A percentile compares a stretch with the other conserved stretches of the same genome.
Evolutionary conservation across 305 asterid species (phyloP).

Genomic region (Solanum hybrid): DNA sequence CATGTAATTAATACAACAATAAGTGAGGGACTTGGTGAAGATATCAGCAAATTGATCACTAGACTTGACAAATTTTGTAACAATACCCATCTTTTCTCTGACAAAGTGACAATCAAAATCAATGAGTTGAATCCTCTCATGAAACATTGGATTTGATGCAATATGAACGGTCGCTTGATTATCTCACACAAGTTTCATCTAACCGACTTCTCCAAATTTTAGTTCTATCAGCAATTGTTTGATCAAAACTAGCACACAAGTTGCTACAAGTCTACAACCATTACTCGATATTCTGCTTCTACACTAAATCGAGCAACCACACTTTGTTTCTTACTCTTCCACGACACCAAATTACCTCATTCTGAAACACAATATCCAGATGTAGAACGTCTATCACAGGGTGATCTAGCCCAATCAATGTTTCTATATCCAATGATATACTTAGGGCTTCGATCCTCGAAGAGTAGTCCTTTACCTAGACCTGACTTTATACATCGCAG

Average conservation of each 20-base stretch:
- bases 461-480: not conserved
- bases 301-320: not conserved
- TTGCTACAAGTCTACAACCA: not conserved
- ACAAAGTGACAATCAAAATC: not conserved
- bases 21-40: not conserved
- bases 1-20: not conserved
- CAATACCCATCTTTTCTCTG: not conserved
- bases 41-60: not conserved
- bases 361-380: not conserved
- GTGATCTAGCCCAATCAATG: not conserved
- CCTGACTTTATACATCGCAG: not conserved
- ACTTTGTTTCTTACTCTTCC: not conserved
- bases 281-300: not conserved
- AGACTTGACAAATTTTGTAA: not conserved
- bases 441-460: not conserved
- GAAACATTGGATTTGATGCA: not conserved
- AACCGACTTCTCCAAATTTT: not conserved
- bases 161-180: not conserved
- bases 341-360: not conserved
- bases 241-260: not conserved
- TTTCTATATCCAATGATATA: not conserved
- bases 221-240: not conserved
- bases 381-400: not conserved
- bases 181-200: not conserved
- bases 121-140: not conserved